Percentiles rank a stretch among this genome's conserved stretches.
Evolutionary conservation across 306 rosid genomes (phyloP).

Genomic region (Herpetospermum pedunculosum): DNA sequence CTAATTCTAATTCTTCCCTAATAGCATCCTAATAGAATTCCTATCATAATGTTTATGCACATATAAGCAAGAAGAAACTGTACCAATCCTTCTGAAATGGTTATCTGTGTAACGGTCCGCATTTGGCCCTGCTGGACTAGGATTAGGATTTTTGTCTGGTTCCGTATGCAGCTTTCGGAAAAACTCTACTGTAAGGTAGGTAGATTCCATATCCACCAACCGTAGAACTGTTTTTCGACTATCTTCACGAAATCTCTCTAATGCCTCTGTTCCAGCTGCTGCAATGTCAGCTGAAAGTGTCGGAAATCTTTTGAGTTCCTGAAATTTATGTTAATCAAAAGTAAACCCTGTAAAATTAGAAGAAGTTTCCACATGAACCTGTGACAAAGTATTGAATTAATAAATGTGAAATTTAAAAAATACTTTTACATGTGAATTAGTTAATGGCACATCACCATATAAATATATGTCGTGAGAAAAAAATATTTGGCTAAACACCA

Average conservation of each 20-base stretch:
- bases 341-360: not conserved
- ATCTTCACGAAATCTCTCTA: constrained; percentile 89
- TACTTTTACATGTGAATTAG: not conserved
- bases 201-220: constrained; percentile 96
- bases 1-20: too few species aligned
- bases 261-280: constrained; percentile 68
- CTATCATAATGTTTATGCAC: too few species aligned
- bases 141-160: constrained; percentile 51
- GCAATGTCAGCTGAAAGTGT: constrained; percentile 77
- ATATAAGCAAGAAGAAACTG: not conserved
- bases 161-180: constrained; percentile 76
- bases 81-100: constrained; percentile 89
- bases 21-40: too few species aligned
- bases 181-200: constrained; percentile 88
- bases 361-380: not conserved
- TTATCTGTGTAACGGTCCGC: constrained; percentile 49
- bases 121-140: constrained; percentile 31
- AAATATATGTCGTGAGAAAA: not conserved
- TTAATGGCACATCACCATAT: not conserved
- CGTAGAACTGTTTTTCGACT: constrained; percentile 77
- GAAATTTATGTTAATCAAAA: constrained; percentile 18
- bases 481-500: not conserved
- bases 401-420: not conserved
- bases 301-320: constrained; percentile 96
- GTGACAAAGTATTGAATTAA: not conserved